These are phyloP conservation scores for Sporothrix curviconia DNA, from an alignment of 2,329 filamentous ascomycete species.

Conservation along the genomic window DNA sequence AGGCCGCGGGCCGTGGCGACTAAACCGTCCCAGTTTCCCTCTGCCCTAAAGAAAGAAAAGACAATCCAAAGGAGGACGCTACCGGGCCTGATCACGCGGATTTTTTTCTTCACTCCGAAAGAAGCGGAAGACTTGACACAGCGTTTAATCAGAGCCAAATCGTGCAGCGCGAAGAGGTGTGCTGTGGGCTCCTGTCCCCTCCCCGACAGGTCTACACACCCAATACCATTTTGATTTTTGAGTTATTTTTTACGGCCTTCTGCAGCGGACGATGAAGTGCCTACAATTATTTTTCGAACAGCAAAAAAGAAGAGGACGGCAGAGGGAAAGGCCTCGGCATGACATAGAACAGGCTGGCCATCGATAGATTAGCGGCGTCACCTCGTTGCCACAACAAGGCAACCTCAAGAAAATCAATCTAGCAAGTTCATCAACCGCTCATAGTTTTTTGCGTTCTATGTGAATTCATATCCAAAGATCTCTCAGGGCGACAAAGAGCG, in stretches of 20 bases:
- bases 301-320: not conserved
- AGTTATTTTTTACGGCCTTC: slow-evolving; percentile 8
- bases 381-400: not conserved
- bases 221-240: slow-evolving; percentile 5
- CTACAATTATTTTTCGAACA: slow-evolving; percentile 9
- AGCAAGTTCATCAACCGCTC: not conserved
- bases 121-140: too few species aligned
- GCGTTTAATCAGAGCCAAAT: too few species aligned
- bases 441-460: too few species aligned
- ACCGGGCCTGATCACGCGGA: too few species aligned
- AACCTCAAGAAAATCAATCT: not conserved
- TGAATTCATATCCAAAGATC: too few species aligned
- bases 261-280: not conserved
- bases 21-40: not conserved
- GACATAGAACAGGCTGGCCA: not conserved
- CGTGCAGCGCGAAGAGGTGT: too few species aligned
- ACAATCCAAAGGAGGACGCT: not conserved
- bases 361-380: not conserved
- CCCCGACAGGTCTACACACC: too few species aligned
- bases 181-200: too few species aligned
- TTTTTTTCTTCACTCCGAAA: too few species aligned
- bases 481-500: too few species aligned
- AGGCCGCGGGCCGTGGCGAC: slow-evolving; percentile 30
- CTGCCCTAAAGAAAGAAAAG: not conserved
- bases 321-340: not conserved